Percentiles rank a stretch among this genome's conserved stretches.
These are phyloP conservation scores for Trichoderma oligosporum DNA, from an alignment of 2,329 filamentous ascomycete species.

Conservation along the genomic window DNA sequence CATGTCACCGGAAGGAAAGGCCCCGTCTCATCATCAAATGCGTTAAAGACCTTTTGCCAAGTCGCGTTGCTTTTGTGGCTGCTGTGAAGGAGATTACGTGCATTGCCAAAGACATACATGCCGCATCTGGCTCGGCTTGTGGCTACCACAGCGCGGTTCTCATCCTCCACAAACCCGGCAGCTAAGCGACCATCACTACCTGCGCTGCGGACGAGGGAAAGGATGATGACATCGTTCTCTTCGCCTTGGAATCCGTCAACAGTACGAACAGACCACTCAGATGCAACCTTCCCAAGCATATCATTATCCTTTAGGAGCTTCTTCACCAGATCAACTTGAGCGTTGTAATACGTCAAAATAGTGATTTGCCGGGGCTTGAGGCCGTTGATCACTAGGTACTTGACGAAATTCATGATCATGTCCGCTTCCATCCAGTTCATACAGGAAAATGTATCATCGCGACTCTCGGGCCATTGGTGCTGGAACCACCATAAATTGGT, in stretches of 20 bases:
- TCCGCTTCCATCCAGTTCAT: conserved; percentile 65
- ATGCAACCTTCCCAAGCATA: conserved; percentile 29
- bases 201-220: conserved; percentile 77
- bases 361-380: conserved; percentile 62
- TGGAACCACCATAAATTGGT: conserved; percentile 42
- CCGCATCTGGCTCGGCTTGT: conserved; percentile 69
- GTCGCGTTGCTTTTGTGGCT: conserved; percentile 36
- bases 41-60: conserved; percentile 41
- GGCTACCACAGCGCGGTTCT: conserved; percentile 56
- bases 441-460: conserved; percentile 61
- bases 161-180: conserved; percentile 71
- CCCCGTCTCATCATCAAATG: conserved; percentile 39
- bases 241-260: conserved; percentile 91
- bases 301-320: conserved; percentile 39
- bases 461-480: conserved; percentile 58
- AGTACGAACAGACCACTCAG: conserved; percentile 60
- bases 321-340: conserved; percentile 66
- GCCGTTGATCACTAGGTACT: conserved; percentile 69
- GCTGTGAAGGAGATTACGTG: conserved; percentile 48
- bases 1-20: conserved; percentile 60
- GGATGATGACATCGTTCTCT: conserved; percentile 77
- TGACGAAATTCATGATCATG: conserved; percentile 70
- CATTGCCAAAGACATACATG: conserved; percentile 82
- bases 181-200: conserved; percentile 34
- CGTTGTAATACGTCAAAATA: conserved; percentile 82